Evolutionary conservation across 352 stramenopile species (phyloP).

Genomic region (Phytopythium vexans): DNA sequence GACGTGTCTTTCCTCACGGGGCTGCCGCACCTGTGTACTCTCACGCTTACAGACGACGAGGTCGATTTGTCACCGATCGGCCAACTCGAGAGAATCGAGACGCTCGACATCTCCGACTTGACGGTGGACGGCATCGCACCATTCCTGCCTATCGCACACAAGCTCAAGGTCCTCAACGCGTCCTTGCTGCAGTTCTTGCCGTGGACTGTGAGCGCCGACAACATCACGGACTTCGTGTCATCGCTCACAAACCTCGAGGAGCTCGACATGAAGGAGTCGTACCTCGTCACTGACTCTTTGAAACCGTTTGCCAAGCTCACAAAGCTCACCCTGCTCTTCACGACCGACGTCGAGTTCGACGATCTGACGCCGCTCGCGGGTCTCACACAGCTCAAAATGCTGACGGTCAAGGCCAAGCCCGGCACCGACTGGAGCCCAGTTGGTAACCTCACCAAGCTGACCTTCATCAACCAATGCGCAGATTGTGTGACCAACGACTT

Average conservation of each 20-base stretch:
- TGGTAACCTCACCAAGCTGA: not conserved
- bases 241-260: not conserved
- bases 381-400: not conserved
- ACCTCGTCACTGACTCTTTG: not conserved
- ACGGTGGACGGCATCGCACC: not conserved
- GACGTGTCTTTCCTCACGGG: too few relatives aligned
- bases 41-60: too few relatives aligned
- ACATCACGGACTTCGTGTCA: not conserved
- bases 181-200: not conserved
- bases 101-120: not conserved
- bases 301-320: not conserved
- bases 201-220: not conserved
- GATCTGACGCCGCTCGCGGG: not conserved
- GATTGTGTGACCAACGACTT: not conserved
- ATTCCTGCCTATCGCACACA: not conserved
- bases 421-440: conserved; percentile 2
- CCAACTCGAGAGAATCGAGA: not conserved
- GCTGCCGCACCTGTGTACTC: too few relatives aligned
- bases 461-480: not conserved
- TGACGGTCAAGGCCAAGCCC: not conserved
- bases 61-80: too few relatives aligned
- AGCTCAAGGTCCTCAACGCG: not conserved
- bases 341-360: not conserved
- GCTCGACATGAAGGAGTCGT: not conserved
- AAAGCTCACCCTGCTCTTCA: not conserved